Percentiles rank a stretch among this genome's conserved stretches.
Conservation (phyloP, 352 stramenopile species). For the Aphanomyces stellatus region DNA sequence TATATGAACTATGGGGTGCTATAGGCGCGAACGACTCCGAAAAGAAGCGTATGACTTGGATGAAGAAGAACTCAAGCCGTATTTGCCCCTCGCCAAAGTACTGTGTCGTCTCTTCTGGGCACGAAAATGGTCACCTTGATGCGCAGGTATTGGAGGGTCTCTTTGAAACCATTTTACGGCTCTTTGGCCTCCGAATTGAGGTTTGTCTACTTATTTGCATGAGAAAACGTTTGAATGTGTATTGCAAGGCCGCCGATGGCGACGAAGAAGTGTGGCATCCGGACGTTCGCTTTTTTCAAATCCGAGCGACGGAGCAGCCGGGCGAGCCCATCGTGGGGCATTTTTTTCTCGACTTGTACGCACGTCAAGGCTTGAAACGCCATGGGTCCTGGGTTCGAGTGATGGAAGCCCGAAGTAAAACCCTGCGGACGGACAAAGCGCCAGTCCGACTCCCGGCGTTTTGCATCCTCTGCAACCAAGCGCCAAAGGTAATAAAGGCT, state of each 20-base stretch:
- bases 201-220: too few species aligned
- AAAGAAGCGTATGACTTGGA: constrained; percentile 92
- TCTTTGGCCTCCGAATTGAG: constrained; percentile 96
- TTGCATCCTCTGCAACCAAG: constrained; percentile 97
- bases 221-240: too few species aligned
- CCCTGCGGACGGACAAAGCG: constrained; percentile 60
- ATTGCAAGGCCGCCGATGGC: constrained; percentile 45
- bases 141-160: constrained; percentile 88
- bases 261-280: constrained; percentile 85
- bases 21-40: constrained; percentile 89
- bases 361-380: constrained; percentile 93
- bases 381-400: constrained; percentile 97
- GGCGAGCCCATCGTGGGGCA: constrained; percentile 79
- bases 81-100: constrained; percentile 93
- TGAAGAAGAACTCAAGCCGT: constrained; percentile 96
- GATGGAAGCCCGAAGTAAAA: constrained; percentile 89
- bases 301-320: constrained; percentile 56
- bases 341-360: constrained; percentile 97
- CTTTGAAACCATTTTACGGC: constrained; percentile 89
- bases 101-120: too few species aligned
- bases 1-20: too few species aligned
- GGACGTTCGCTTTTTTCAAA: constrained; percentile 95
- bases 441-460: constrained; percentile 86
- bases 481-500: constrained; percentile 76
- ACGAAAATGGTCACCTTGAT: neutral